Conservation (phyloP, 1,284 basidiomycete species). For the Cystobasidium slooffiae region DNA sequence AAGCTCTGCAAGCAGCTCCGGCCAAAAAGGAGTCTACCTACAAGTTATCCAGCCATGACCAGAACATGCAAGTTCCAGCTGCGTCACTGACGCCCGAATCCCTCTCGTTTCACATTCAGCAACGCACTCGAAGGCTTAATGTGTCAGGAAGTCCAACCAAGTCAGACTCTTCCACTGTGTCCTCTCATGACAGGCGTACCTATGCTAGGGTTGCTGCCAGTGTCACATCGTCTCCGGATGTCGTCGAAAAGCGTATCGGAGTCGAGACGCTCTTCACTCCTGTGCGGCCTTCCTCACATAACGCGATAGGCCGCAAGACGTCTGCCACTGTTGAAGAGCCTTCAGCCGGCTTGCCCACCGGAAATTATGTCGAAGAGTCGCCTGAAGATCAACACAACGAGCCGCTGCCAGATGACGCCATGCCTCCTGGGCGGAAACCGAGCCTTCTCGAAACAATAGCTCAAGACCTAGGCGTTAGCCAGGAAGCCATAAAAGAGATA, state of each 20-base stretch:
- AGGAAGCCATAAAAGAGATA: constrained; percentile 9
- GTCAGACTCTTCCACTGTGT: neutral
- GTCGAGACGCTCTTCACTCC: constrained; percentile 29
- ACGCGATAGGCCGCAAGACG: neutral
- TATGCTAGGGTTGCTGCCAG: constrained; percentile 9
- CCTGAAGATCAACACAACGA: too few relatives aligned
- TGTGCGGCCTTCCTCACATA: neutral
- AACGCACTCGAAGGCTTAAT: too few relatives aligned
- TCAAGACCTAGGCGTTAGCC: neutral
- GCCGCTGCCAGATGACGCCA: neutral
- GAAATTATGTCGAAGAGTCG: neutral
- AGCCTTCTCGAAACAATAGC: neutral
- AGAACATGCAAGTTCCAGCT: neutral
- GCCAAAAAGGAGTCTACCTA: neutral
- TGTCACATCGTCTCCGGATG: constrained; percentile 1
- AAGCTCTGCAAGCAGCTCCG: neutral
- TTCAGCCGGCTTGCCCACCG: neutral
- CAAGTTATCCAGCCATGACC: neutral
- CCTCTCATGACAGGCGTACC: neutral
- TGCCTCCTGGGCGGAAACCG: too few relatives aligned
- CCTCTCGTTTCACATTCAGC: too few relatives aligned
- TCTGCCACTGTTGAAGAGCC: too few relatives aligned
- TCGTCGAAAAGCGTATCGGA: constrained; percentile 3
- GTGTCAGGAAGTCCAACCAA: neutral
- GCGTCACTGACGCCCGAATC: neutral